Conservation (phyloP, 805 yeast genomes). For the Scheffersomyces lignosus region DNA sequence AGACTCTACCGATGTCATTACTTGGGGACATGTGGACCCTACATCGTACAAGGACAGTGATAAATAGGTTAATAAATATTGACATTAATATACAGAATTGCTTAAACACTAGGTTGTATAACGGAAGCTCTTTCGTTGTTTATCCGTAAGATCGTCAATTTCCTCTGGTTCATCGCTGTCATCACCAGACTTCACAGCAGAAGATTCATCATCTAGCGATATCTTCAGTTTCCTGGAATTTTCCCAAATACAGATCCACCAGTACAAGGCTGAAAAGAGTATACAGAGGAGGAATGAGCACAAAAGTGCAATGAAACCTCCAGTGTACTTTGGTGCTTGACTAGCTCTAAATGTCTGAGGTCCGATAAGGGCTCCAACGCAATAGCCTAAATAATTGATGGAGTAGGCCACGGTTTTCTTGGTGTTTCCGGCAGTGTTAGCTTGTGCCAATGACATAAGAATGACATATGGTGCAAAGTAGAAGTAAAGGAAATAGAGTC, state of each 20-base stretch:
- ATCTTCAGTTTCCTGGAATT: not conserved
- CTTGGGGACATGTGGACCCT: conserved; percentile 36
- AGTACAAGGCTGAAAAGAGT: not conserved
- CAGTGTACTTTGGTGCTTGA: conserved; percentile 6
- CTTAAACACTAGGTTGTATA: not conserved
- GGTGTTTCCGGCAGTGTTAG: conserved; percentile 7
- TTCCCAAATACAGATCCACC: not conserved
- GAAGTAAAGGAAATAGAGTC: conserved; percentile 7
- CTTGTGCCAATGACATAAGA: conserved; percentile 7
- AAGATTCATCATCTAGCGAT: not conserved
- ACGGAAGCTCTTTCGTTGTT: not conserved
- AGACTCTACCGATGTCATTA: conserved; percentile 32
- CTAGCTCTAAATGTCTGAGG: conserved; percentile 10
- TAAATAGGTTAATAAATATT: not conserved
- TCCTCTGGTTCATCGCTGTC: too few relatives aligned
- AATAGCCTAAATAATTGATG: conserved; percentile 9
- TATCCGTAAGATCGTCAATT: not conserved
- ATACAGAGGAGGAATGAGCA: not conserved
- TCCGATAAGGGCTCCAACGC: conserved; percentile 9
- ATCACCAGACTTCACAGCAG: too few relatives aligned
- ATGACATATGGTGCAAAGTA: conserved; percentile 10
- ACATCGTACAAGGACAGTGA: conserved; percentile 17
- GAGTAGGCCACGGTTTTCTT: conserved; percentile 7
- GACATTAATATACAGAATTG: too few relatives aligned
- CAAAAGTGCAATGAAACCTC: not conserved